These are phyloP conservation scores for Phytophthora palmivora DNA, from an alignment of 352 stramenopile species.

Conservation along the genomic window DNA sequence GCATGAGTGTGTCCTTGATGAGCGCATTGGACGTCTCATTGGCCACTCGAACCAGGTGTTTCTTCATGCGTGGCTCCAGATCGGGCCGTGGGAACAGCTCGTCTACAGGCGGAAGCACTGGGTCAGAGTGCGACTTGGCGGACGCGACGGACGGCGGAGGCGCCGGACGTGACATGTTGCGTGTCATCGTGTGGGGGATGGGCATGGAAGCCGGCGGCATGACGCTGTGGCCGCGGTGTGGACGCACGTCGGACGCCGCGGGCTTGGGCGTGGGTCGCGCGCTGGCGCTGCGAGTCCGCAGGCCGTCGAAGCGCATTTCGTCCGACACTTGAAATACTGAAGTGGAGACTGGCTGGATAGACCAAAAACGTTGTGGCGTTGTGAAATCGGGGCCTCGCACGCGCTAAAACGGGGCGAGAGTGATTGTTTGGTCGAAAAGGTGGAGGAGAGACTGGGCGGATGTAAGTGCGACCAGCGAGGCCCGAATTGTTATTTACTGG, in stretches of 20 bases:
- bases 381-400: constrained; percentile 11
- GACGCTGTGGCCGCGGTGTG: constrained; percentile 28
- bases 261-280: constrained; percentile 19
- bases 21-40: constrained; percentile 87
- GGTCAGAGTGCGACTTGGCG: constrained; percentile 17
- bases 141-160: constrained; percentile 22
- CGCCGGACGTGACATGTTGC: constrained; percentile 24
- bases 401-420: constrained; percentile 17
- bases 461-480: constrained; percentile 23
- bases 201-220: constrained; percentile 27
- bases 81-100: constrained; percentile 69
- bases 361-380: constrained; percentile 7
- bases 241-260: constrained; percentile 13
- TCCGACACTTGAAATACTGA: constrained; percentile 12
- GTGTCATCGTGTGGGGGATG: constrained; percentile 30
- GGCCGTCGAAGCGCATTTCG: constrained; percentile 38
- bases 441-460: constrained; percentile 14
- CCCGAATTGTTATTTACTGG: constrained; percentile 11
- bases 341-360: constrained; percentile 26
- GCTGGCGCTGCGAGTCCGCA: constrained; percentile 33
- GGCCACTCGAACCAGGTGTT: constrained; percentile 77
- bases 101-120: constrained; percentile 26
- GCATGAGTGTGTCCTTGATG: constrained; percentile 72
- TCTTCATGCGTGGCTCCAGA: constrained; percentile 77
- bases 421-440: constrained; percentile 27